Evolutionary conservation across 768 basidiomycete genomes (phyloP), one percentile per base, ranked within the genome.

Genomic region (Amanita rimosa): DNA sequence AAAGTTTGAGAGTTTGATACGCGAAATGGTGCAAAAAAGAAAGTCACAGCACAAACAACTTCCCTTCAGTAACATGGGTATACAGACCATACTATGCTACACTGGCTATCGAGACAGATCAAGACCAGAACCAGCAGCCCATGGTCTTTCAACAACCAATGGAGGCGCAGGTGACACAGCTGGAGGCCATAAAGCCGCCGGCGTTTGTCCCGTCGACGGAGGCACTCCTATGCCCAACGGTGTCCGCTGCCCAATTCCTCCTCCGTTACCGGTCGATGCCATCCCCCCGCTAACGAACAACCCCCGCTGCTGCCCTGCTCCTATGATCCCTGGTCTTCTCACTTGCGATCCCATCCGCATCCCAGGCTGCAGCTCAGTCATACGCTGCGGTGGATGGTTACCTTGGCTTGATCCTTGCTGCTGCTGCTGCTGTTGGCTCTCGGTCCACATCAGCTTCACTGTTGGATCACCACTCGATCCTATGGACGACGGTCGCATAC

Each of bases 281-380:
- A 47, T 22, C 13, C 47, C 48, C 48, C 58, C 64, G 49, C 63
- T 51, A 56, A 68, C 55, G 50, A 62, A 46, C 47, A 68, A 61
- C 47, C 66, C 62, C 48, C 67, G 54, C 38, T 68, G 64, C 44
- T 65, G 67, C n/a, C 64, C 67, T 24, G 59, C 63, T 21, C 75
- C 76, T 59, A 82, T 82, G 64, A 81, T 81, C 42, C 73, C 75
- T 9, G 79, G 65, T 55, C 81, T 68, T 52, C 80, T 70, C 11
- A 65, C 69, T 54, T 72, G 74, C 6, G 71, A 71, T 10, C 71
- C 78, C 55, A 73, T 65, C 14, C 78, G 70, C 64, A 73, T 70
- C 13, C 66, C 68, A n/a, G 69, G 71, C 34, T 73, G 76, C 52
- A 76, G 55, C 44, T 79, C 78, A 65, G 74, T 64, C 19, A 70